A percentile compares a stretch with the other conserved stretches of the same genome.
Conservation (phyloP, 116 monocot species). For the Cymodocea nodosa region DNA sequence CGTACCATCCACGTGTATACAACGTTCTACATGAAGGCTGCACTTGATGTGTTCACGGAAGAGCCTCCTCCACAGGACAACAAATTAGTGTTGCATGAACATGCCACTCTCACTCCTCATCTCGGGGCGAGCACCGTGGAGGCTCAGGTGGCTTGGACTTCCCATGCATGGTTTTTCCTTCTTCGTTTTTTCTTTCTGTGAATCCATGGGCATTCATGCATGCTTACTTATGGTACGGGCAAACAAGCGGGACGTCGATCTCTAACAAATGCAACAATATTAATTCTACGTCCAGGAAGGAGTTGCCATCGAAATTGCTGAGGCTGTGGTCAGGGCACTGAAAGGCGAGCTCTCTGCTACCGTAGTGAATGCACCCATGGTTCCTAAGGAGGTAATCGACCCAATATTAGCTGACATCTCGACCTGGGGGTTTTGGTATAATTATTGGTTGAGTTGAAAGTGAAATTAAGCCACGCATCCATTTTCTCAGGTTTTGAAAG, state of each 20-base stretch:
- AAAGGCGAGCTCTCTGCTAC: conserved; percentile 43
- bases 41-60: conserved; percentile 70
- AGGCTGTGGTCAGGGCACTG: conserved; percentile 45
- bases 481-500: conserved; percentile 30
- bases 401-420: too few species aligned
- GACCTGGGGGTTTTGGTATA: too few species aligned
- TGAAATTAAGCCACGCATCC: not conserved
- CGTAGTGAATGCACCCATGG: conserved; percentile 57
- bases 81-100: conserved; percentile 59
- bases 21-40: conserved; percentile 43
- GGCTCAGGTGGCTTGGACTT: conserved; percentile 50
- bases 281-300: conserved; percentile 17
- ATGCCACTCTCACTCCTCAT: conserved; percentile 66
- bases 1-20: too few species aligned
- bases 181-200: too few species aligned
- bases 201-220: too few species aligned
- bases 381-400: conserved; percentile 30
- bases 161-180: too few species aligned
- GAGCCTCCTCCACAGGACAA: conserved; percentile 58
- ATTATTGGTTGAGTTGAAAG: too few species aligned
- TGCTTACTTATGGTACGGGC: too few species aligned
- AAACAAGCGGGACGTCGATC: too few species aligned
- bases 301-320: conserved; percentile 50
- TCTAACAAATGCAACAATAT: not conserved
- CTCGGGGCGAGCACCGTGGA: conserved; percentile 75